These are phyloP conservation scores for Kernera saxatilis DNA, from an alignment of 345 rosid species.

Conservation along the genomic window DNA sequence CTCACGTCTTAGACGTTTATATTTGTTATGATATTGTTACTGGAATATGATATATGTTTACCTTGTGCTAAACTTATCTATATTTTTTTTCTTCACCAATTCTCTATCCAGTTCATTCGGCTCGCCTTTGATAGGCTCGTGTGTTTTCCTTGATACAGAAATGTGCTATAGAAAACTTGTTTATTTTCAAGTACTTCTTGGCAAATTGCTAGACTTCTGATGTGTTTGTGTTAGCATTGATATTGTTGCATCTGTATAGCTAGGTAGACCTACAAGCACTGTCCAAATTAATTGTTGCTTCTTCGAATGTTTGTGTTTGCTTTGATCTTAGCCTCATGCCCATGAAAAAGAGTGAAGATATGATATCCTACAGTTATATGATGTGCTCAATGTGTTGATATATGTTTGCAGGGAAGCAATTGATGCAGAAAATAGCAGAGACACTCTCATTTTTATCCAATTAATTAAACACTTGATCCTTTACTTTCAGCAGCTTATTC, in stretches of 20 bases:
- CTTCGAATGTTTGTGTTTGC: neutral
- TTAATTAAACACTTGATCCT: too few species aligned
- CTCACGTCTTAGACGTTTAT: neutral
- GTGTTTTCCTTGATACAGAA: neutral
- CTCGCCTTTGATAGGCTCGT: neutral
- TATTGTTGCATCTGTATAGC: neutral
- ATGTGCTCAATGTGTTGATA: conserved; percentile 4
- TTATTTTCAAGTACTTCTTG: neutral
- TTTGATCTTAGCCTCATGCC: neutral
- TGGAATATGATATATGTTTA: neutral
- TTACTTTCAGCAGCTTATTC: too few species aligned
- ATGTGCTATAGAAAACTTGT: neutral
- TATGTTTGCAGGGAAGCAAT: conserved; percentile 61
- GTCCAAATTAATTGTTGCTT: neutral
- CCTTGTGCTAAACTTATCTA: neutral
- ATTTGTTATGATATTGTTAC: neutral
- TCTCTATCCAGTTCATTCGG: neutral
- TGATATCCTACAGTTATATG: neutral
- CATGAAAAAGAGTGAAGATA: neutral
- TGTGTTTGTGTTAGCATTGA: neutral
- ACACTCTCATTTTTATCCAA: too few species aligned
- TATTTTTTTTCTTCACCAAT: neutral
- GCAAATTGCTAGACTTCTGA: neutral
- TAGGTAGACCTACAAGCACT: neutral
- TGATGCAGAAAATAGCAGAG: conserved; percentile 85